phyloP scores from a whole-genome alignment of 345 rosid genomes.

The Salix arbutifolia region DNA sequence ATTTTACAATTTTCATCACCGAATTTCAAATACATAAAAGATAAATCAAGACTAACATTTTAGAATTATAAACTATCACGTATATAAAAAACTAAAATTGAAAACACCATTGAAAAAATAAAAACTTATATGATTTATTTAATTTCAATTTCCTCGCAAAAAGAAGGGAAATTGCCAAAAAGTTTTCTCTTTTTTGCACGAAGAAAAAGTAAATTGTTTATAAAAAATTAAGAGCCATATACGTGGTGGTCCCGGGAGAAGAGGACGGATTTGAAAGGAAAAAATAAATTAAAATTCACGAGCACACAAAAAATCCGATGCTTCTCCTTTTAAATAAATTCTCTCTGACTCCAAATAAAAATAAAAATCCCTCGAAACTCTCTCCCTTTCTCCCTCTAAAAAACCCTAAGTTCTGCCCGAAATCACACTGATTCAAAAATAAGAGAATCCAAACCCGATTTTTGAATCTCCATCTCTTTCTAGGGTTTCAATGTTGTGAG shows the following conservation, averaged over 20 bases:
- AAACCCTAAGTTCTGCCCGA: conserved; percentile 20
- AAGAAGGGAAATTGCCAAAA: not conserved
- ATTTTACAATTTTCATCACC: too few species aligned
- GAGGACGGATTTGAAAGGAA: not conserved
- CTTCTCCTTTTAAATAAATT: not conserved
- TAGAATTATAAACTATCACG: too few species aligned
- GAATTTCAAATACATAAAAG: too few species aligned
- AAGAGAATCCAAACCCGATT: not conserved
- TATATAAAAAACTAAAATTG: too few species aligned
- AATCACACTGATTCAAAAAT: not conserved
- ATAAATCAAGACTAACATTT: too few species aligned
- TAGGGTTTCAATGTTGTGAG: conserved; percentile 35
- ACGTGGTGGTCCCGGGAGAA: not conserved
- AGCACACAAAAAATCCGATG: not conserved
- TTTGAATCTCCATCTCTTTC: not conserved
- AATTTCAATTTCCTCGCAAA: not conserved
- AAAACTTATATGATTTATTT: not conserved
- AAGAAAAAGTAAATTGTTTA: not conserved
- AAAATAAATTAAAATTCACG: not conserved
- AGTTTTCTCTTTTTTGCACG: not conserved
- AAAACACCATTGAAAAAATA: too few species aligned
- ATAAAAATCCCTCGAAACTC: not conserved
- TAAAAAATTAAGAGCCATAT: not conserved
- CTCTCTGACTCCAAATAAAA: not conserved
- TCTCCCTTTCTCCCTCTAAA: not conserved